phyloP scores from a whole-genome alignment of 352 stramenopile species.

The Plasmopara halstedii region DNA sequence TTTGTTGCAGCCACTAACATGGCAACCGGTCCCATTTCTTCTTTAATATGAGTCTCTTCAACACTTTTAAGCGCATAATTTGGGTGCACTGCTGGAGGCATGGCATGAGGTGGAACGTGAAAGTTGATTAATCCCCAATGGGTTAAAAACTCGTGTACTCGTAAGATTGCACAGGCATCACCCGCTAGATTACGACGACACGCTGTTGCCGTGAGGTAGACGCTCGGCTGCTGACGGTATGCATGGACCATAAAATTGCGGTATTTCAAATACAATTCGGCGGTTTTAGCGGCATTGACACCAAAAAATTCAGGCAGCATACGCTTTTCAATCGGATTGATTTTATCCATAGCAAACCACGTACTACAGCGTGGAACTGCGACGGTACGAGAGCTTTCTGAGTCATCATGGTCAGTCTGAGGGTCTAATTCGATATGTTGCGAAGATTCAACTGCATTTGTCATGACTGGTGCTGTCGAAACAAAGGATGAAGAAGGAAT shows the following conservation, averaged over 20 bases:
- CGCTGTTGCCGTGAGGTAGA: slow-evolving; percentile 78
- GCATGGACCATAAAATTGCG: slow-evolving; percentile 83
- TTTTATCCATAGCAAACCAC: slow-evolving; percentile 72
- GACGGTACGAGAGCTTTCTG: slow-evolving; percentile 24
- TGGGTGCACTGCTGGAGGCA: slow-evolving; percentile 41
- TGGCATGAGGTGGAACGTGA: slow-evolving; percentile 64
- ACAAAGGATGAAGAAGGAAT: neutral
- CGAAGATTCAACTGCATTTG: neutral
- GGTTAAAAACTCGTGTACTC: slow-evolving; percentile 79
- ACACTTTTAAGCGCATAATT: slow-evolving; percentile 41
- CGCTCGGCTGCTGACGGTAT: slow-evolving; percentile 67
- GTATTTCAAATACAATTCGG: slow-evolving; percentile 77
- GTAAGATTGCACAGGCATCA: slow-evolving; percentile 75
- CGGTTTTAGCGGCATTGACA: slow-evolving; percentile 21
- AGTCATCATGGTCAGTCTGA: slow-evolving; percentile 19
- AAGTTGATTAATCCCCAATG: slow-evolving; percentile 86
- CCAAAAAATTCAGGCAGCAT: slow-evolving; percentile 81
- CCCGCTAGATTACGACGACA: slow-evolving; percentile 74
- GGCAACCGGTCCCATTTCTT: slow-evolving; percentile 8
- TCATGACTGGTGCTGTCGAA: neutral
- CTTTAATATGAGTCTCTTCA: neutral
- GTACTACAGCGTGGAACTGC: slow-evolving; percentile 60
- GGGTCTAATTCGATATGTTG: slow-evolving; percentile 6
- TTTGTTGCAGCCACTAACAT: slow-evolving; percentile 29
- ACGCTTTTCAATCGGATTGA: slow-evolving; percentile 74